Evolutionary conservation across 345 rosid species (phyloP).

Genomic region (Hibiscus syriacus): DNA sequence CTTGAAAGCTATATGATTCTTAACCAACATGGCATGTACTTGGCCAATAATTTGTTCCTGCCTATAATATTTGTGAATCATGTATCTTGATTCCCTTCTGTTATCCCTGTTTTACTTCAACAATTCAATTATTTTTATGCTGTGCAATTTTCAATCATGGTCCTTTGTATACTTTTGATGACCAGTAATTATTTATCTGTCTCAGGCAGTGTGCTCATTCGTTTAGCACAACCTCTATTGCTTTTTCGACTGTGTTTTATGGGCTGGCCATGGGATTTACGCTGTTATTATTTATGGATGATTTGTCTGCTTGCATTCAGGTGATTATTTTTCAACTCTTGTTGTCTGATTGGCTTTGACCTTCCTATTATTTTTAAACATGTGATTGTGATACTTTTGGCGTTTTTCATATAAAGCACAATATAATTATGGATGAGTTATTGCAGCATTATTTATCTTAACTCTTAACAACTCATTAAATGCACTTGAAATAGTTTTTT

Average conservation of each 20-base stretch:
- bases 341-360: conserved; percentile 1
- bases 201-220: conserved; percentile 71
- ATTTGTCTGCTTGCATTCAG: conserved; percentile 52
- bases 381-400: background rate
- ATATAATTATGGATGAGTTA: background rate
- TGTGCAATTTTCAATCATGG: background rate
- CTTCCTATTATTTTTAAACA: background rate
- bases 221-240: conserved; percentile 34
- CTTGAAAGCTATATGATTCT: background rate
- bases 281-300: conserved; percentile 46
- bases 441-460: background rate
- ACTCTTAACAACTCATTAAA: background rate
- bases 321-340: conserved; percentile 26
- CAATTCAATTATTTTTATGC: background rate
- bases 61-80: background rate
- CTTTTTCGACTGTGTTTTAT: conserved; percentile 44
- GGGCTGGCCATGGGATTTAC: conserved; percentile 52
- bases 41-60: background rate
- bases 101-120: background rate
- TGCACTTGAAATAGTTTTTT: background rate
- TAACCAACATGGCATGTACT: background rate
- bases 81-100: background rate
- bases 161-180: conserved; percentile 7
- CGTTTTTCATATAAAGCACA: background rate
- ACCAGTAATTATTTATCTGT: conserved; percentile 6